Base-by-base conservation (phyloP, 192 early-diverging fungal species). In the Backusella circina region DNA sequence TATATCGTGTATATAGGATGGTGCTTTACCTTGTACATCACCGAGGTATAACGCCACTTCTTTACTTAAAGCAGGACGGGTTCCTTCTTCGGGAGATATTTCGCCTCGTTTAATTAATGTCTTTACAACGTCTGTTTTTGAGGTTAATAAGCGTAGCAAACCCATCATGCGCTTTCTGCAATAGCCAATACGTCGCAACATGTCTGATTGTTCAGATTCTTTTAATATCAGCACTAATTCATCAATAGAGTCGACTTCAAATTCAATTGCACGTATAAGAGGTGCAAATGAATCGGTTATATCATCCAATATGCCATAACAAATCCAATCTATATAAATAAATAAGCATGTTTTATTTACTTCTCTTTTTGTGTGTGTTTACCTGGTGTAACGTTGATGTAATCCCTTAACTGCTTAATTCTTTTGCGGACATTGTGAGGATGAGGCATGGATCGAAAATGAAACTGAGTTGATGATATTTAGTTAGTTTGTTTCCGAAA, bases 231-330 rank as follows among this genome's bases (percentile, higher is more conserved):
- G 83, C 0, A 98, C 96, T 2, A 99, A 80, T 73, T 99, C 98
- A 78, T 99, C 98, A 73, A 99, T 97, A 0, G 91, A 87, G 75
- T 98, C 96, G 0, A 99, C 98, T 80, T 98, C 98, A 67, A 94
- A 89, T 84, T 99, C 98, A 75, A 99, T 93, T 16, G 90, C 81
- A 37, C 91, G 87, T 64, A 98, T 86, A 12, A 97, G 84, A 6
- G 97, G 96, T 35, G 93, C 93, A 78, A 98, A 96, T 21, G 90
- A 88, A 79, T 99, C 98, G 5, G 95, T 96, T 65, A 99, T 94
- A 76, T 97, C 96, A 84, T 99, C 97, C 77, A 99, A 89, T 6
- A 99, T 80, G 0, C 96, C 96, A 79, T 99, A 99, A 85, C 94
- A 95, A 70, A 99, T 92, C 97, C 97, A 99, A 80, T 99, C 97